A percentile compares a stretch with the other conserved stretches of the same genome.
Conservation (phyloP, 169 alveolate genomes). For the Hepatocystis sp. region DNA sequence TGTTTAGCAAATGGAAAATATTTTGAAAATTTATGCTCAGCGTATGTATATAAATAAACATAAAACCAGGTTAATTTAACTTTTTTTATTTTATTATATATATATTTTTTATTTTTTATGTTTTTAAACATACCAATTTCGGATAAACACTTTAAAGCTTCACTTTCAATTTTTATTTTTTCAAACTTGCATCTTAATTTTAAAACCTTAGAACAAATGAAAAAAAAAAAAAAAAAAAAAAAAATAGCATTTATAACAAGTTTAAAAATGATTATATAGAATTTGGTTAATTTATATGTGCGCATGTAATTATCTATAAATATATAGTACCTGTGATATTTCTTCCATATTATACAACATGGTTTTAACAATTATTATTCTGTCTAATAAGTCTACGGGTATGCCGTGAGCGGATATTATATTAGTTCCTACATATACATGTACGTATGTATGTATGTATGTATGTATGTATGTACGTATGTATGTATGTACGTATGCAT, state of each 20-base stretch:
- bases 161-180: slow-evolving; percentile 57
- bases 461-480: background rate
- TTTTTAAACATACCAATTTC: slow-evolving; percentile 83
- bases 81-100: too few species aligned
- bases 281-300: background rate
- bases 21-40: too few species aligned
- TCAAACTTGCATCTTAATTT: slow-evolving; percentile 72
- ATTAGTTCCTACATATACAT: slow-evolving; percentile 93
- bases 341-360: slow-evolving; percentile 96
- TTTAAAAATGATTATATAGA: background rate
- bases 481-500: slow-evolving; percentile 5
- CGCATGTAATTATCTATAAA: background rate
- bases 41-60: too few species aligned
- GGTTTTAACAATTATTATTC: slow-evolving; percentile 97
- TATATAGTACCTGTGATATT: slow-evolving; percentile 74
- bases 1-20: too few species aligned
- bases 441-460: slow-evolving; percentile 67
- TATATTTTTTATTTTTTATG: slow-evolving; percentile 93
- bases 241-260: background rate
- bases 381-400: slow-evolving; percentile 98
- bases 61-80: too few species aligned
- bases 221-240: slow-evolving; percentile 4
- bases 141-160: slow-evolving; percentile 63
- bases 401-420: slow-evolving; percentile 98
- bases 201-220: slow-evolving; percentile 33